Percentiles rank a stretch among this genome's conserved stretches.
These are phyloP conservation scores for Nepenthes mirabilis DNA, from an alignment of 148 eudicot species.

Conservation along the genomic window DNA sequence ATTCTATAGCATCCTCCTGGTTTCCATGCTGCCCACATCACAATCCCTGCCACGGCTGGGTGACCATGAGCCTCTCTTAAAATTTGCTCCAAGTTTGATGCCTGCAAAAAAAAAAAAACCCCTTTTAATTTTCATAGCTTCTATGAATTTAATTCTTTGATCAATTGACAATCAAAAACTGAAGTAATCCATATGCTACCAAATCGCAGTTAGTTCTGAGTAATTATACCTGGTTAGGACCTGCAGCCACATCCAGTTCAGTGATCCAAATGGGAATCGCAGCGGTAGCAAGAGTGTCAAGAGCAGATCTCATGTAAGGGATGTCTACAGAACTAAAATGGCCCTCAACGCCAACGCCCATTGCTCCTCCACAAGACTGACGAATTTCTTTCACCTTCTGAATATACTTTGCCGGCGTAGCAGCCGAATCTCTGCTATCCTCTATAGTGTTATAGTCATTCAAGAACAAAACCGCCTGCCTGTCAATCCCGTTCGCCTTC, in stretches of 20 bases:
- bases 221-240: conserved; percentile 23
- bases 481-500: conserved; percentile 12
- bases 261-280: conserved; percentile 36
- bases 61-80: conserved; percentile 40
- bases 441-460: conserved; percentile 59
- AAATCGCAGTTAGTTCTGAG: too few species aligned
- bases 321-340: conserved; percentile 22
- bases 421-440: conserved; percentile 7
- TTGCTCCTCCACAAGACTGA: conserved; percentile 1
- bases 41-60: conserved; percentile 32
- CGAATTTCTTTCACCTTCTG: conserved; percentile 18
- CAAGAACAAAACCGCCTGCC: conserved; percentile 20
- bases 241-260: conserved; percentile 25
- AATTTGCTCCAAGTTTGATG: conserved; percentile 23
- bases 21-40: conserved; percentile 46
- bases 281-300: conserved; percentile 28
- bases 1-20: conserved; percentile 33
- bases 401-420: conserved; percentile 29
- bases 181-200: too few species aligned
- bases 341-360: conserved; percentile 29
- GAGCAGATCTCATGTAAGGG: conserved; percentile 32
- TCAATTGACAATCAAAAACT: too few species aligned
- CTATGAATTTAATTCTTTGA: too few species aligned
- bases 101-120: conserved; percentile 11
- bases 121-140: too few species aligned